phyloP scores from a whole-genome alignment of 75 land plant species.

The Gnetum montanum region DNA sequence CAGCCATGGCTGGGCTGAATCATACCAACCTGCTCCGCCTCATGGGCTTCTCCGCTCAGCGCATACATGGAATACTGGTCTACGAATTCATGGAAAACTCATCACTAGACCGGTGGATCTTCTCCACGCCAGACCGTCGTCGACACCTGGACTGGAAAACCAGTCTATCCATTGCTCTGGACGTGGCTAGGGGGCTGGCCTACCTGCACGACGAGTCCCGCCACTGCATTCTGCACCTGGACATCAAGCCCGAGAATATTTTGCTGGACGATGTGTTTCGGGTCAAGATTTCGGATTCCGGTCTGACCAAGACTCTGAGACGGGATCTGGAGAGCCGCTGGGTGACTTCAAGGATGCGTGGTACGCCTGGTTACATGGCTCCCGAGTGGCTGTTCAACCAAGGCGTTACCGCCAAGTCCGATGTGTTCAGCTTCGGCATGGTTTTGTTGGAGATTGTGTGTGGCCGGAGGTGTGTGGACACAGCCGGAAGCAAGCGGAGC shows the following conservation, averaged over 20 bases:
- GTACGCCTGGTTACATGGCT: constrained; percentile 62
- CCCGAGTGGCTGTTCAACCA: constrained; percentile 59
- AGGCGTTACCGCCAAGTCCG: constrained; percentile 47
- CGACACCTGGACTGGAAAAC: constrained; percentile 33
- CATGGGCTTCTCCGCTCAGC: constrained; percentile 40
- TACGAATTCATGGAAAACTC: constrained; percentile 59
- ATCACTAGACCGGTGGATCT: constrained; percentile 49
- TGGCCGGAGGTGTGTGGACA: constrained; percentile 29
- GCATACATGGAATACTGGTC: constrained; percentile 28
- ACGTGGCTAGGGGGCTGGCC: constrained; percentile 52
- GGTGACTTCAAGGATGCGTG: constrained; percentile 39
- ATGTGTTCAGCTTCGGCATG: constrained; percentile 69
- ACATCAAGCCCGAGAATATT: constrained; percentile 45
- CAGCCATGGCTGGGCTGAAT: constrained; percentile 52
- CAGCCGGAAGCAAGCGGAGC: constrained; percentile 6
- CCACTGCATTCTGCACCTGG: constrained; percentile 37
- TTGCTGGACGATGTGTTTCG: constrained; percentile 45
- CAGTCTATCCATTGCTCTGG: constrained; percentile 41
- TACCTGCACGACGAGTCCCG: constrained; percentile 64
- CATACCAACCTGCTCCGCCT: constrained; percentile 69
- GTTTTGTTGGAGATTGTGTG: constrained; percentile 52
- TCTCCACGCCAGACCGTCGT: constrained; percentile 12
- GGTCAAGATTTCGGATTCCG: constrained; percentile 60
- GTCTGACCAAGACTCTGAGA: constrained; percentile 46
- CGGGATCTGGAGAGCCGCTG: constrained; percentile 41